These are phyloP conservation scores for Alternaria gansuensis DNA, from an alignment of 2,329 filamentous ascomycete species.

Conservation along the genomic window DNA sequence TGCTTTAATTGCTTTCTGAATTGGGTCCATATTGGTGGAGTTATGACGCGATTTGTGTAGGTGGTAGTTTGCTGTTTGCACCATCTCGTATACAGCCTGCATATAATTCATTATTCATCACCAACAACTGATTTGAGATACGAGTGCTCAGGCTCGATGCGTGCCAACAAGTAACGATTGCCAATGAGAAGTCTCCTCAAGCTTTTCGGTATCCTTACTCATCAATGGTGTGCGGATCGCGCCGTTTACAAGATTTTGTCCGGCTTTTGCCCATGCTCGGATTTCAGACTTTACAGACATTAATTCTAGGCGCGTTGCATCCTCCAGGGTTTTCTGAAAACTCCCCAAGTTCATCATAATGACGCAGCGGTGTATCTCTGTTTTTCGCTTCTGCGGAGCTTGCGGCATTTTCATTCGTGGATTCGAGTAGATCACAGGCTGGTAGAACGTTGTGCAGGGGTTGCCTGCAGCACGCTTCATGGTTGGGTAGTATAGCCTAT, in stretches of 20 bases:
- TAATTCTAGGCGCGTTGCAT: slow-evolving; percentile 2
- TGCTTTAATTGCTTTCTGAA: too few relatives aligned
- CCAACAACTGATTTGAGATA: neutral
- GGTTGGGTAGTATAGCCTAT: slow-evolving; percentile 6
- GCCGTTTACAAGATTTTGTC: neutral
- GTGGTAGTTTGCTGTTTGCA: neutral
- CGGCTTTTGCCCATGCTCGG: slow-evolving; percentile 7
- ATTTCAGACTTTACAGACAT: neutral
- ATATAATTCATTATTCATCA: slow-evolving; percentile 1
- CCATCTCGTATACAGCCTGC: neutral
- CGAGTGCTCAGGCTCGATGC: neutral
- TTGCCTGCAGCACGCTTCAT: slow-evolving; percentile 7
- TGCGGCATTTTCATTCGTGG: slow-evolving; percentile 16
- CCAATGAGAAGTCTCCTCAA: neutral
- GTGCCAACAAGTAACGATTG: neutral
- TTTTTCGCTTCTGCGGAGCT: slow-evolving; percentile 2
- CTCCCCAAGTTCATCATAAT: slow-evolving; percentile 24
- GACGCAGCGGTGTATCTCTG: slow-evolving; percentile 24
- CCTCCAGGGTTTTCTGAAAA: slow-evolving; percentile 4
- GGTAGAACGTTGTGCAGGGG: slow-evolving; percentile 10
- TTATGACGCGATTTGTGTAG: too few relatives aligned
- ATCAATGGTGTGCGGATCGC: slow-evolving; percentile 4
- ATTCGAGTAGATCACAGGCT: neutral
- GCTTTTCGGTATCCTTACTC: slow-evolving; percentile 8
- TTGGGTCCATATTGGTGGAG: too few relatives aligned